These are phyloP conservation scores for Eucalyptus pauciflora DNA, from an alignment of 345 rosid species.

Conservation along the genomic window DNA sequence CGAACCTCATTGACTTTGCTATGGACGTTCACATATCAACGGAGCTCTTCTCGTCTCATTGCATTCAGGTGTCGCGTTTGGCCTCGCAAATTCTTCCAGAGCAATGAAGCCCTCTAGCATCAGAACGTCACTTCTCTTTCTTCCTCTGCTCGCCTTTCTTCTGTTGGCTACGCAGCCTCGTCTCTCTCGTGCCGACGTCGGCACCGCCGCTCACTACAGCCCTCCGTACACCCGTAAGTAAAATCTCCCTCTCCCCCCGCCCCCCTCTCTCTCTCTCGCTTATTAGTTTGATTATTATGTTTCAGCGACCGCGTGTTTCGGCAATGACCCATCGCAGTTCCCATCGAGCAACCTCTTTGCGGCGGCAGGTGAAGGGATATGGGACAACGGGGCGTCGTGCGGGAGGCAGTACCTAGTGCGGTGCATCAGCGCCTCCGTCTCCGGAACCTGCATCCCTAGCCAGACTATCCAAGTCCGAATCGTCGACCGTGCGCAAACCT, in stretches of 20 bases:
- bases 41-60: not conserved
- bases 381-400: constrained; percentile 59
- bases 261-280: not conserved
- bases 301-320: constrained; percentile 43
- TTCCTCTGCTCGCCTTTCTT: not conserved
- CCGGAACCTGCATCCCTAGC: constrained; percentile 11
- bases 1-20: not conserved
- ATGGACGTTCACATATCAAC: not conserved
- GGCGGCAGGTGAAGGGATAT: constrained; percentile 47
- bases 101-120: not conserved
- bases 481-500: not conserved
- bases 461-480: constrained; percentile 17
- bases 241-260: not conserved
- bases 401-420: constrained; percentile 41
- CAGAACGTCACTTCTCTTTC: not conserved
- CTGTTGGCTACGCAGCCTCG: not conserved
- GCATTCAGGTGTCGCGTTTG: not conserved
- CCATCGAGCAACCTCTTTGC: constrained; percentile 42
- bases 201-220: constrained; percentile 22
- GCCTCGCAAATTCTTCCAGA: not conserved
- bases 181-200: constrained; percentile 17
- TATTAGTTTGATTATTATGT: not conserved
- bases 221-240: constrained; percentile 41
- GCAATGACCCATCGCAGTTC: constrained; percentile 17
- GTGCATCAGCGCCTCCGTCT: constrained; percentile 29